These are phyloP conservation scores for Myxozyma lipomycoides DNA, from an alignment of 805 yeast genomes.

Conservation along the genomic window DNA sequence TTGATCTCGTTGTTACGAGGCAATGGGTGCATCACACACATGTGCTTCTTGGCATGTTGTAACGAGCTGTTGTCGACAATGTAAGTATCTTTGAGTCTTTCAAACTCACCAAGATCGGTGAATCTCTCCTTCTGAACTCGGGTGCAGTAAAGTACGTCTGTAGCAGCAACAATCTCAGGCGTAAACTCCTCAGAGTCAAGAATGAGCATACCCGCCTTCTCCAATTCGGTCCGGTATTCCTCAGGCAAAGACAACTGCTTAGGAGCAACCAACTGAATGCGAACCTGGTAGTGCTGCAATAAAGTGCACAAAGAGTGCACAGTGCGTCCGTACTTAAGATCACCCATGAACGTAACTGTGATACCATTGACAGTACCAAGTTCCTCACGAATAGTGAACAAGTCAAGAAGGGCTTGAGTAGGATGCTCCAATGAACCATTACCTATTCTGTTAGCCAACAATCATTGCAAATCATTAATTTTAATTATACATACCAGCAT, in stretches of 20 bases:
- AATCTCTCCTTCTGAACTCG: constrained; percentile 98
- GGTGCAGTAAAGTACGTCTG: constrained; percentile 96
- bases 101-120: constrained; percentile 66
- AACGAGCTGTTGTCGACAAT: constrained; percentile 88
- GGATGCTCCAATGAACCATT: constrained; percentile 98
- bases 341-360: constrained; percentile 98
- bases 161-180: constrained; percentile 76
- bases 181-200: constrained; percentile 74
- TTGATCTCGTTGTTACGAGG: constrained; percentile 96
- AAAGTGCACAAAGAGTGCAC: constrained; percentile 93
- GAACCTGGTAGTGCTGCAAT: constrained; percentile 86
- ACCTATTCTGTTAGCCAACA: constrained; percentile 1
- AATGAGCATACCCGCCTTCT: constrained; percentile 62
- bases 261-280: constrained; percentile 89
- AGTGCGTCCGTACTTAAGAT: constrained; percentile 95
- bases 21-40: constrained; percentile 98
- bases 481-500: constrained; percentile 62
- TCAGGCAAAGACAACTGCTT: constrained; percentile 80
- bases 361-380: constrained; percentile 97
- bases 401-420: constrained; percentile 94
- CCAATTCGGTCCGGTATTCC: constrained; percentile 62
- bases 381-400: constrained; percentile 98
- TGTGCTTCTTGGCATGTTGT: constrained; percentile 91
- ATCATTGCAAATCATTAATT: background rate
- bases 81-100: constrained; percentile 84